Conservation (phyloP, 2,329 filamentous ascomycete species). For the Ophiosphaerella herpotricha region DNA sequence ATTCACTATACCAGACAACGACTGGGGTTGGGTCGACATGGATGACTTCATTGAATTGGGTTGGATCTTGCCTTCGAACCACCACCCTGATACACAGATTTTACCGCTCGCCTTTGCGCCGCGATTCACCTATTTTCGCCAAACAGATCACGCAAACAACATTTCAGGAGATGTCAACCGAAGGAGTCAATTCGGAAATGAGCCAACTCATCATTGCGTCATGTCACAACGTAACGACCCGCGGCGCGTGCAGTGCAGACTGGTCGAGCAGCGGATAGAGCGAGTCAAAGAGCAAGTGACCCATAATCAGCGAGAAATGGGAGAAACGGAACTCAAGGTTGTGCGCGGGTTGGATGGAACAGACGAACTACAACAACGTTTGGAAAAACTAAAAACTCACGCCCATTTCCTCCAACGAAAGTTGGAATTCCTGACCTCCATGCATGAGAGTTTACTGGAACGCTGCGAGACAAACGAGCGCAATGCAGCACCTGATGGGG, state of each 20-base stretch:
- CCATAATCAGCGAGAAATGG: conserved; percentile 72
- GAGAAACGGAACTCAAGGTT: conserved; percentile 72
- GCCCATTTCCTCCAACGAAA: conserved; percentile 62
- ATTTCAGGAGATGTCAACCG: conserved; percentile 80
- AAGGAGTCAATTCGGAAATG: conserved; percentile 88
- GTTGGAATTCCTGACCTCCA: conserved; percentile 62
- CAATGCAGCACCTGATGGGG: conserved; percentile 45
- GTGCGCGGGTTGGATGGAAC: conserved; percentile 59
- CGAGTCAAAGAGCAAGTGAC: conserved; percentile 79
- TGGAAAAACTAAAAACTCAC: conserved; percentile 61
- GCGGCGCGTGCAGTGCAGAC: conserved; percentile 80
- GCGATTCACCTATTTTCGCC: conserved; percentile 95
- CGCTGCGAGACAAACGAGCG: conserved; percentile 64
- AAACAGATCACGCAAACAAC: conserved; percentile 86
- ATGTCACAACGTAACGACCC: conserved; percentile 80
- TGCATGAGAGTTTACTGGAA: conserved; percentile 62
- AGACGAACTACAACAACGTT: conserved; percentile 59
- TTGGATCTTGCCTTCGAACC: conserved; percentile 89
- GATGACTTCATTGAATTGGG: conserved; percentile 98
- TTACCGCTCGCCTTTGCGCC: conserved; percentile 89
- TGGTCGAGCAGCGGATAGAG: conserved; percentile 80
- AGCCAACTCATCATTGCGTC: conserved; percentile 91
- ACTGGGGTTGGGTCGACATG: conserved; percentile 98
- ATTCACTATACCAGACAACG: conserved; percentile 94
- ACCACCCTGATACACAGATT: conserved; percentile 92